These are phyloP conservation scores for Trifolium fragiferum DNA, from an alignment of 306 rosid genomes.

Conservation along the genomic window DNA sequence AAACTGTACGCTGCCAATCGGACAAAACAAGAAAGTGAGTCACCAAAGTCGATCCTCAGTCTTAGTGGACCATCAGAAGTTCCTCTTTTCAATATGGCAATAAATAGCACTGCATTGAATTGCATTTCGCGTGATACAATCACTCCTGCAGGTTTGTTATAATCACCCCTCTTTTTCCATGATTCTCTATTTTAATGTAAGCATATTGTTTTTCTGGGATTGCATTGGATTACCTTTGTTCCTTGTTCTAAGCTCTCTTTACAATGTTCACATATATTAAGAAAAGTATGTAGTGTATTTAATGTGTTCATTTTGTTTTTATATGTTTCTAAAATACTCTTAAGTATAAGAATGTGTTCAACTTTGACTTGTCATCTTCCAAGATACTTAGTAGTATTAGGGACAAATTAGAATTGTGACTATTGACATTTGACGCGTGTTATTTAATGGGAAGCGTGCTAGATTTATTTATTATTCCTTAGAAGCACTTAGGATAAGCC, in stretches of 20 bases:
- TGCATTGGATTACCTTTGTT: not conserved
- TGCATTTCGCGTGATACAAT: slow-evolving; percentile 33
- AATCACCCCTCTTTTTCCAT: slow-evolving; percentile 20
- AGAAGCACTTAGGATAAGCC: slow-evolving; percentile 5
- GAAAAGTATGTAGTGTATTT: too few relatives aligned
- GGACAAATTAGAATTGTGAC: too few relatives aligned
- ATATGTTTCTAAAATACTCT: too few relatives aligned
- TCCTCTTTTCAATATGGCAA: slow-evolving; percentile 45
- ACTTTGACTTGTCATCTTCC: too few relatives aligned
- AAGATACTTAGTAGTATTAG: too few relatives aligned
- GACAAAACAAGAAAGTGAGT: slow-evolving; percentile 44
- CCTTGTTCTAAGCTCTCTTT: not conserved
- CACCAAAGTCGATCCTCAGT: slow-evolving; percentile 53
- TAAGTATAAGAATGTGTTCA: too few relatives aligned
- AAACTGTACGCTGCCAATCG: slow-evolving; percentile 39
- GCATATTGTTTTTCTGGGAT: slow-evolving; percentile 16
- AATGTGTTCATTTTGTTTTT: too few relatives aligned
- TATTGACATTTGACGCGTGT: too few relatives aligned
- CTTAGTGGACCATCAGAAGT: slow-evolving; percentile 47
- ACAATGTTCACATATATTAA: too few relatives aligned
- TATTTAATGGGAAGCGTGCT: not conserved
- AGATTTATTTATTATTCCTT: slow-evolving; percentile 12
- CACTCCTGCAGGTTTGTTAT: slow-evolving; percentile 57
- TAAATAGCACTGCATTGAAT: slow-evolving; percentile 39
- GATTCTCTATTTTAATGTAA: slow-evolving; percentile 4